Evolutionary conservation across 2,329 filamentous ascomycete species (phyloP).

Genomic region (Thelonectria discophora): DNA sequence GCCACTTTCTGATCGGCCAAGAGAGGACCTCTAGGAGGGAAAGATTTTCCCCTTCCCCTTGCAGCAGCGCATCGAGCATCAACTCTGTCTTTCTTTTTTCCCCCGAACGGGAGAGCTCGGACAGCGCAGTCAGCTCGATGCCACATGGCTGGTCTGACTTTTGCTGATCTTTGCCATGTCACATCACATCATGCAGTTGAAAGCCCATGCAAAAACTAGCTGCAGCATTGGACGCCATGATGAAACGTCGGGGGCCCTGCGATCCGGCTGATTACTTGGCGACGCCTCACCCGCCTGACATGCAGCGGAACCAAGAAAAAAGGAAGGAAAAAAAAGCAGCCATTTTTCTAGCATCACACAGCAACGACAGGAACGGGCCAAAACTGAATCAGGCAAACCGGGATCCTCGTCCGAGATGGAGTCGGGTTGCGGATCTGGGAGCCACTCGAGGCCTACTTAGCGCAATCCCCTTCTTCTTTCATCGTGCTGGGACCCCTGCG

Average conservation of each 20-base stretch:
- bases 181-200: background rate
- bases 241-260: constrained; percentile 17
- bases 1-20: background rate
- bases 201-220: background rate
- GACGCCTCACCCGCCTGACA: background rate
- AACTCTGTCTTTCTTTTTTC: background rate
- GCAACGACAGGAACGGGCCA: too few relatives aligned
- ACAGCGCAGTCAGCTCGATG: background rate
- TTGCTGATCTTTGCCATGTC: background rate
- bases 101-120: background rate
- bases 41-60: background rate
- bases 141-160: constrained; percentile 1
- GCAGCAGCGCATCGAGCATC: background rate
- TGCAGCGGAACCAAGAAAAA: background rate
- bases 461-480: background rate
- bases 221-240: background rate
- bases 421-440: constrained; percentile 5
- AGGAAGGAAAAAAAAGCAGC: background rate
- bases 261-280: background rate
- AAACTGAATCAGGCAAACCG: background rate
- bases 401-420: constrained; percentile 1
- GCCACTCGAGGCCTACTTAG: background rate
- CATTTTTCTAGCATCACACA: background rate
- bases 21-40: background rate
- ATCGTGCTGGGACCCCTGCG: too few relatives aligned